Base-by-base conservation (phyloP, 306 rosid species). In the Ormosia emarginata region DNA sequence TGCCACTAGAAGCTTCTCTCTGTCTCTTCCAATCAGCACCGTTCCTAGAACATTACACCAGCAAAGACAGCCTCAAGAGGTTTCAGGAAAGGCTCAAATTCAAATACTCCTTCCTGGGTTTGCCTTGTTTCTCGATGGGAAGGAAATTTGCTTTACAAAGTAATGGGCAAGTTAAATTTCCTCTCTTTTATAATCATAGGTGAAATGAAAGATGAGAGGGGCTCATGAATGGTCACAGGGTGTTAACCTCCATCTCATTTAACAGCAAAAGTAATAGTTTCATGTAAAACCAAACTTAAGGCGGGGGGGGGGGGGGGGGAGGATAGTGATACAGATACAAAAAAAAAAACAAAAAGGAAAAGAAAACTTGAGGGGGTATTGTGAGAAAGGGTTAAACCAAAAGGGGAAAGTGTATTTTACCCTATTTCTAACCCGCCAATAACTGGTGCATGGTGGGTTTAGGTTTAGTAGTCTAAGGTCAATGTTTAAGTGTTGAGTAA, bases 1-100 rank as follows among this genome's bases (percentile, higher is more conserved):
- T 85, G 81, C 77, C 85, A 66, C 24, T 76, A 63, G 29, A 80
- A 61, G 57, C 67, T 65, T 81, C 81, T 39, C 8, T 49, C 39
- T 80, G 71, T 46, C 62, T 82, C 58, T 71, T 79, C 49, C 85
- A 37, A 66, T 69, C 50, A 37, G 58, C 79, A 52, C 18, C 53
- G 34, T 46, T 41, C 55, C 41, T 52, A 34, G 61, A 50, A 14
- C 53, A 24, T 36, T 12, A 61, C 15, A 17, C 79, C 74, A n/a
- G 59, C 50, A 73, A 52, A 29, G 50, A 72, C 47, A 52, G 12
- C 47, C 46, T 68, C 40, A n/a, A 63, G 17, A 47, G 37, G 41
- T 75, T 75, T 7, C 57, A 18, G 4, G 81, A 75, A 29, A 18
- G 57, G 69, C 57, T 50, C 14, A 58, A 79, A 74, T 11, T 61